Conservation (phyloP, 169 alveolate species). For the Blepharisma undulans region DNA sequence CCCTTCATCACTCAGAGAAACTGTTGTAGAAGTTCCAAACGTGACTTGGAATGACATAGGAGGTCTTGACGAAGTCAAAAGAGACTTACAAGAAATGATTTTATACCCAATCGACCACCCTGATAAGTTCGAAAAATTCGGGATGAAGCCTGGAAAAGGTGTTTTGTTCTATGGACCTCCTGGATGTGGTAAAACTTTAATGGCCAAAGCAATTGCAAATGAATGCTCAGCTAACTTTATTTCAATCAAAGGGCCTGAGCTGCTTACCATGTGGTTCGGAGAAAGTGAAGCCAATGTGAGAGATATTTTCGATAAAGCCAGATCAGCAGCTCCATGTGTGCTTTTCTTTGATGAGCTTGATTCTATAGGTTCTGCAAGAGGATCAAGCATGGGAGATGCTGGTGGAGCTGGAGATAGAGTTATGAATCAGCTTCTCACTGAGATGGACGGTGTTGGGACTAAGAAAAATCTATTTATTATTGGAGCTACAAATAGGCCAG, state of each 20-base stretch:
- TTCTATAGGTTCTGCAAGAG: slow-evolving; percentile 98
- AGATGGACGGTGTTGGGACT: slow-evolving; percentile 99
- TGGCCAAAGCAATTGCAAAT: slow-evolving; percentile 99
- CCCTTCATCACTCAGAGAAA: slow-evolving; percentile 97
- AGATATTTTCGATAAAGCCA: slow-evolving; percentile 99
- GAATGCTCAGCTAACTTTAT: slow-evolving; percentile 99
- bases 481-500: slow-evolving; percentile 99
- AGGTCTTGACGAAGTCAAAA: slow-evolving; percentile 95
- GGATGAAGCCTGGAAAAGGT: slow-evolving; percentile 99
- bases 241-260: slow-evolving; percentile 98
- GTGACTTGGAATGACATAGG: slow-evolving; percentile 99
- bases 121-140: slow-evolving; percentile 98
- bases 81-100: slow-evolving; percentile 96
- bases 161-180: slow-evolving; percentile 99
- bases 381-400: slow-evolving; percentile 92
- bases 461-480: slow-evolving; percentile 99
- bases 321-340: slow-evolving; percentile 99
- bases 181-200: slow-evolving; percentile 98
- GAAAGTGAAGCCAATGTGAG: slow-evolving; percentile 99
- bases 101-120: slow-evolving; percentile 97
- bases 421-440: slow-evolving; percentile 98
- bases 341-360: slow-evolving; percentile 99
- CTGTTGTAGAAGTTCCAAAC: slow-evolving; percentile 99
- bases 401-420: slow-evolving; percentile 99
- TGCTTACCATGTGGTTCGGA: slow-evolving; percentile 99